Percentiles rank a stretch among this genome's conserved stretches.
phyloP scores from a whole-genome alignment of 805 yeast species.

The Ogataea zsoltii region DNA sequence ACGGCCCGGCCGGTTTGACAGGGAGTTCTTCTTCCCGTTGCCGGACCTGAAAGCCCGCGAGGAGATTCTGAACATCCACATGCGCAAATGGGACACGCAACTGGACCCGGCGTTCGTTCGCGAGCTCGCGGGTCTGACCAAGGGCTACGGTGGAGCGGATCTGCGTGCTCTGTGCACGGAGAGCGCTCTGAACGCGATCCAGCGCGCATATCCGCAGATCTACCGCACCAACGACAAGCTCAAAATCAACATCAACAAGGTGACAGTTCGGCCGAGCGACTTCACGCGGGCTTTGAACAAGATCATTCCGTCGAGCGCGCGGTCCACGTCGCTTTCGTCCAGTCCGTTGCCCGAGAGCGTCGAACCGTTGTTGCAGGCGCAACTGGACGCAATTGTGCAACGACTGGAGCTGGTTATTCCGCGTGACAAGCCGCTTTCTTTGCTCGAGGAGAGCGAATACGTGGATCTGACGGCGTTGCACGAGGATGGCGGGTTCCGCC shows the following conservation, averaged over 20 bases:
- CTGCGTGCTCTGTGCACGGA: constrained; percentile 92
- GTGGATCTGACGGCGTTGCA: constrained; percentile 49
- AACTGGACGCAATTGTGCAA: constrained; percentile 45
- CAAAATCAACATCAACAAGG: constrained; percentile 65
- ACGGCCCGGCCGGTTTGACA: constrained; percentile 95
- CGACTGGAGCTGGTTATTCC: constrained; percentile 66
- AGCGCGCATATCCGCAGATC: constrained; percentile 90
- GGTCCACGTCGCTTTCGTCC: constrained; percentile 69
- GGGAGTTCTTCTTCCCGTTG: constrained; percentile 94
- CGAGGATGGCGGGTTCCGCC: constrained; percentile 64
- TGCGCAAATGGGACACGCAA: constrained; percentile 85
- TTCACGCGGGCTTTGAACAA: constrained; percentile 83
- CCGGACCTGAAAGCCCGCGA: constrained; percentile 81
- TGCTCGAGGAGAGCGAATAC: constrained; percentile 70
- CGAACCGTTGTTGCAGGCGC: constrained; percentile 58
- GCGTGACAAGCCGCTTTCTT: constrained; percentile 48
- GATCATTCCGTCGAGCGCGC: constrained; percentile 88
- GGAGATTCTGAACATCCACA: constrained; percentile 81
- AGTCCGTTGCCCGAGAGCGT: constrained; percentile 78
- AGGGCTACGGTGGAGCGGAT: constrained; percentile 99
- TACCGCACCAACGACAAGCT: constrained; percentile 75
- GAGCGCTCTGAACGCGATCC: constrained; percentile 90
- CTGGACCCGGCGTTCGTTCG: constrained; percentile 56
- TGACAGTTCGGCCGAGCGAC: constrained; percentile 77
- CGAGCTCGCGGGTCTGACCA: constrained; percentile 75